A percentile compares a stretch with the other conserved stretches of the same genome.
Conservation (phyloP, 2,329 filamentous ascomycete genomes). For the Hypoxylon sp. region DNA sequence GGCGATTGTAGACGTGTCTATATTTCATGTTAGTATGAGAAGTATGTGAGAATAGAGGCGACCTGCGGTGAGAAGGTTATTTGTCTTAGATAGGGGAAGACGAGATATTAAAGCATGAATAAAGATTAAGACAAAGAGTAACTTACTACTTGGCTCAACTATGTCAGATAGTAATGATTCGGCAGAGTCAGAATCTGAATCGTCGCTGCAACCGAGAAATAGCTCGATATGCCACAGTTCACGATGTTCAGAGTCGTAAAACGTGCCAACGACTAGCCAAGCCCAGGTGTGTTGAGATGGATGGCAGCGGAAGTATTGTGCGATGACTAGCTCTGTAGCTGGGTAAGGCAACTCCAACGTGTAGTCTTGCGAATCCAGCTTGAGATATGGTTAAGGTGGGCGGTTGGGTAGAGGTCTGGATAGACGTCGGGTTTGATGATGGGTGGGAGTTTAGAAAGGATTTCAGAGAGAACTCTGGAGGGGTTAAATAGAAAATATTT, state of each 20-base stretch:
- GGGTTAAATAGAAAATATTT: conserved; percentile 4
- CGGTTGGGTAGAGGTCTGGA: neutral
- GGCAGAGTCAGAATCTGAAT: conserved; percentile 7
- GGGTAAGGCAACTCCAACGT: conserved; percentile 51
- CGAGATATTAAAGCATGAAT: neutral
- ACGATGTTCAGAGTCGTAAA: conserved; percentile 54
- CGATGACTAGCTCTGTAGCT: conserved; percentile 56
- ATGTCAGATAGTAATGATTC: conserved; percentile 2
- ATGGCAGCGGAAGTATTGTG: conserved; percentile 51
- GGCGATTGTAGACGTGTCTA: neutral
- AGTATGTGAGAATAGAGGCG: neutral
- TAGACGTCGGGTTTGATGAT: neutral
- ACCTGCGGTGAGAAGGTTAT: neutral
- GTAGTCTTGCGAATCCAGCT: conserved; percentile 39
- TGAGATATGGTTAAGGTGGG: conserved; percentile 26
- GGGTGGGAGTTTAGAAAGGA: no score
- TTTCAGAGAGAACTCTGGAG: neutral
- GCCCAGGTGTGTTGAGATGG: conserved; percentile 52
- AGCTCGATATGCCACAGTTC: conserved; percentile 58
- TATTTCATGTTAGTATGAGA: neutral
- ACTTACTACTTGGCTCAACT: conserved; percentile 13
- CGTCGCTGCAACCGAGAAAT: conserved; percentile 46
- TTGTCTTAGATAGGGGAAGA: neutral
- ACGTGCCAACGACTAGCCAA: conserved; percentile 57
- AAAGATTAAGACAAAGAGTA: neutral